These are phyloP conservation scores for Quaeritorhiza haematococci DNA, from an alignment of 371 early-diverging fungal genomes.

Conservation along the genomic window DNA sequence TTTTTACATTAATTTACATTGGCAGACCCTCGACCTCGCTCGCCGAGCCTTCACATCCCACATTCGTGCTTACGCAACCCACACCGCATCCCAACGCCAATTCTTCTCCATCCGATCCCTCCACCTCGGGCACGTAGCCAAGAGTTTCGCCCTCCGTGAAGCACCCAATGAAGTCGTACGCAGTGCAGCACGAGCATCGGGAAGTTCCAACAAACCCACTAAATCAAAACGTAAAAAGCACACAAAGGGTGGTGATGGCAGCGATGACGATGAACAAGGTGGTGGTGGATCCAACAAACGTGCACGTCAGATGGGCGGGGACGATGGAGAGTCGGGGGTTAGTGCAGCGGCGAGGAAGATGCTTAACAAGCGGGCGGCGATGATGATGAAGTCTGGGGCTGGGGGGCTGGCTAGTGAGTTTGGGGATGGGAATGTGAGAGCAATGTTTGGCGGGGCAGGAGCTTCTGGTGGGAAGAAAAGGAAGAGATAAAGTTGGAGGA, in stretches of 20 bases:
- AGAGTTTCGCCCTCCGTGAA: conserved; percentile 89
- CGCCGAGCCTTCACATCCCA: conserved; percentile 79
- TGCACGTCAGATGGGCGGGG: not conserved
- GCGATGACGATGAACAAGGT: conserved; percentile 9
- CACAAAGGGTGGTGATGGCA: not conserved
- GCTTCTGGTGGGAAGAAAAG: not conserved
- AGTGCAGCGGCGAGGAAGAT: conserved; percentile 8
- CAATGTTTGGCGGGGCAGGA: not conserved
- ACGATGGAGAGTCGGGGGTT: conserved; percentile 3
- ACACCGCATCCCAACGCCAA: conserved; percentile 70
- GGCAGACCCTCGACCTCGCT: conserved; percentile 60
- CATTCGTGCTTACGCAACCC: conserved; percentile 92
- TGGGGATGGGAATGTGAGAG: conserved; percentile 27
- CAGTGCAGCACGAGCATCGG: not conserved
- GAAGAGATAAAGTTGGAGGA: no score
- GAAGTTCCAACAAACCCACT: not conserved
- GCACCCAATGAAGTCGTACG: conserved; percentile 46
- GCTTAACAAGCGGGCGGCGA: conserved; percentile 10
- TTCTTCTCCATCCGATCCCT: conserved; percentile 89
- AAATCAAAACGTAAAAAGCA: not conserved
- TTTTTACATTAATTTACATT: no score
- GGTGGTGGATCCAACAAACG: not conserved
- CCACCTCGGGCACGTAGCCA: conserved; percentile 94
- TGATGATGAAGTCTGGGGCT: conserved; percentile 14
- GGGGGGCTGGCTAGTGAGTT: conserved; percentile 23